These are phyloP conservation scores for Papiliotrema laurentii DNA, from an alignment of 1,284 basidiomycete genomes.

Conservation along the genomic window DNA sequence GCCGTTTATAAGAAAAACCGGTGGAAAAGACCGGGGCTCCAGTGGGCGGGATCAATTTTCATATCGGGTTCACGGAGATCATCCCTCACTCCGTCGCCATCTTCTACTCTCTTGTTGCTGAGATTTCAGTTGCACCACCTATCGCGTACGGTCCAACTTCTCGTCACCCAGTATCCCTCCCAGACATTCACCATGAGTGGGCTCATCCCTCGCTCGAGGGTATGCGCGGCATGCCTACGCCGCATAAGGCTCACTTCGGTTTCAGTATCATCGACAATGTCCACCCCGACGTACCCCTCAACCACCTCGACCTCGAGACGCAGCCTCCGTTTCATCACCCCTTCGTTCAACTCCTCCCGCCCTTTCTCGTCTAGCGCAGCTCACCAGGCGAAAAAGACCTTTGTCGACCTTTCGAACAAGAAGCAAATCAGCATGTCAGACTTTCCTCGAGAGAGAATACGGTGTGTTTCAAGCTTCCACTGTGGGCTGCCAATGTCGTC, in stretches of 20 bases:
- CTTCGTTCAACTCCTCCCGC: not conserved
- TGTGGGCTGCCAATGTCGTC: not conserved
- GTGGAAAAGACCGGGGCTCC: no score
- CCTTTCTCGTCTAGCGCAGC: not conserved
- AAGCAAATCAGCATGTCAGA: constrained; percentile 56
- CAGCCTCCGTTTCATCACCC: no score
- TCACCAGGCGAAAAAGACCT: constrained; percentile 9
- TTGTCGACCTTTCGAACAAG: not conserved
- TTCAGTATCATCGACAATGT: not conserved
- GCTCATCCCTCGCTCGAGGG: not conserved
- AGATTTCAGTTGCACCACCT: not conserved
- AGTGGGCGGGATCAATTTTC: no score
- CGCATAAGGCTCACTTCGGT: not conserved
- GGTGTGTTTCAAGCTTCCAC: constrained; percentile 51
- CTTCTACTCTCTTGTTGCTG: not conserved
- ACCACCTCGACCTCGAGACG: not conserved
- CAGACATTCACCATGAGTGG: no score
- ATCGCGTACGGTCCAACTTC: no score
- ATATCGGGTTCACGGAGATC: no score
- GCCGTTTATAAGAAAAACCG: no score
- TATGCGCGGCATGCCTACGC: constrained; percentile 9
- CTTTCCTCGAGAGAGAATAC: constrained; percentile 69
- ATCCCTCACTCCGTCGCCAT: no score
- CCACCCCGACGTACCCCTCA: not conserved
- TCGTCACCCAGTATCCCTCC: no score